Base-by-base conservation (phyloP, 2,329 filamentous ascomycete species). In the Cercospora brassicicola region DNA sequence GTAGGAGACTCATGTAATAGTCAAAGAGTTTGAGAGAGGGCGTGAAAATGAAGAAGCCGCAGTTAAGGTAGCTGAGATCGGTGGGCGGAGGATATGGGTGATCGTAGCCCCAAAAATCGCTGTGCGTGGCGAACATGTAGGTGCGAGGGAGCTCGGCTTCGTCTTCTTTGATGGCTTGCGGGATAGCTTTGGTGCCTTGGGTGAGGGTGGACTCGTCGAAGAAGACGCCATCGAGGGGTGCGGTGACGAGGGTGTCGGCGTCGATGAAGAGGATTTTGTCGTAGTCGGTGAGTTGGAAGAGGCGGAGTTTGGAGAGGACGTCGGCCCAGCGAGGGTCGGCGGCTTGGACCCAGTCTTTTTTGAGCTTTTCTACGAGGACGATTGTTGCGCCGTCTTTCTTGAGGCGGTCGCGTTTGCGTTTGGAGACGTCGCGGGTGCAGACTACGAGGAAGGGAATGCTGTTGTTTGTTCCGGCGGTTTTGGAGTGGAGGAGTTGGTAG, bases 41-140 rank as follows among this genome's bases (percentile, higher is more conserved):
- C 11, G 75, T 73, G 66, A 80, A 76, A 63, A 81, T 75, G 69
- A 80, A 79, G 74, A 82, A 80, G 1, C 79, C 79, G 60, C 74
- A 75, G 68, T 80, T 80, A 20, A 79, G 71, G 62, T 79, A 78
- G 55, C 62, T 68, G 9, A 73, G 62, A 33, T 75, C 72, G 1
- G 71, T 67, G 5, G 73, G 70, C 1, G 78, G 77, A 13, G 77
- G 78, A 57, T 73, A 78, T 0, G 72, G 65, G 67, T 79, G 76
- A 1, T 77, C 75, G 68, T 77, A 77, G 13, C 71, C 71, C 71
- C 72, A 76, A 62, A 72, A 74, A 33, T 80, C 76, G 23, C 75
- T 71, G 55, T 78, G 76, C 3, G 74, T 75, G 31, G 79, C 78
- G 69, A 82, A 81, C 73, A 81, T 78, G 73, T 80, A 82, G 15